A percentile compares a stretch with the other conserved stretches of the same genome.
phyloP scores from a whole-genome alignment of 2,329 filamentous ascomycete genomes.

The Monosporascus sp. region DNA sequence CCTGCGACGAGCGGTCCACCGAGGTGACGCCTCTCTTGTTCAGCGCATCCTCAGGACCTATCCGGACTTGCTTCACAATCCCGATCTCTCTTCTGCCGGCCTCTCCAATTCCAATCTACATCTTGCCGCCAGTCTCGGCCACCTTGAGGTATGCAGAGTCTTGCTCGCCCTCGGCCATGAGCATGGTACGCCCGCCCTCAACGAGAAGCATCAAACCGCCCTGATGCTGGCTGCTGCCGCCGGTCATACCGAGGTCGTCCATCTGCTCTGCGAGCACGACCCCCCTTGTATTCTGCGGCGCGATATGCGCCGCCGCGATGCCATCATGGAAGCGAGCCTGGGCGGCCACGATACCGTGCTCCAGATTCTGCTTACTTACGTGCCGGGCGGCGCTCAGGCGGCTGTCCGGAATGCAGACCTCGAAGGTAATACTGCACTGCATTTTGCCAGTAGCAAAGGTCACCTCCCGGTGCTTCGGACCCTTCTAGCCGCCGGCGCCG shows the following conservation, averaged over 20 bases:
- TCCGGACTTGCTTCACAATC: constrained; percentile 69
- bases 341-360: constrained; percentile 60
- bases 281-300: constrained; percentile 58
- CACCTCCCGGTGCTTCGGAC: constrained; percentile 73
- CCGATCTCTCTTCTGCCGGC: constrained; percentile 61
- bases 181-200: constrained; percentile 65
- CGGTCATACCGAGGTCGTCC: constrained; percentile 69
- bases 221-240: constrained; percentile 70
- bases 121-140: constrained; percentile 70
- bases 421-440: constrained; percentile 80
- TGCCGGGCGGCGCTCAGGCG: constrained; percentile 46
- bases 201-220: constrained; percentile 75
- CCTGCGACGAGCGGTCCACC: constrained; percentile 75
- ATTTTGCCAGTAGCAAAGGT: constrained; percentile 80
- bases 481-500: constrained; percentile 72
- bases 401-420: constrained; percentile 57
- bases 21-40: constrained; percentile 67
- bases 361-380: constrained; percentile 60
- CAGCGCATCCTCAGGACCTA: constrained; percentile 71
- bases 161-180: constrained; percentile 76
- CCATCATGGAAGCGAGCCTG: constrained; percentile 61
- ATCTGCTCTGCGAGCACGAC: constrained; percentile 62
- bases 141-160: constrained; percentile 61
- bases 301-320: constrained; percentile 66
- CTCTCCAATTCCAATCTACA: constrained; percentile 83